Evolutionary conservation across 2,329 filamentous ascomycete species (phyloP).

Genomic region (Berkeleyomyces rouxiae): DNA sequence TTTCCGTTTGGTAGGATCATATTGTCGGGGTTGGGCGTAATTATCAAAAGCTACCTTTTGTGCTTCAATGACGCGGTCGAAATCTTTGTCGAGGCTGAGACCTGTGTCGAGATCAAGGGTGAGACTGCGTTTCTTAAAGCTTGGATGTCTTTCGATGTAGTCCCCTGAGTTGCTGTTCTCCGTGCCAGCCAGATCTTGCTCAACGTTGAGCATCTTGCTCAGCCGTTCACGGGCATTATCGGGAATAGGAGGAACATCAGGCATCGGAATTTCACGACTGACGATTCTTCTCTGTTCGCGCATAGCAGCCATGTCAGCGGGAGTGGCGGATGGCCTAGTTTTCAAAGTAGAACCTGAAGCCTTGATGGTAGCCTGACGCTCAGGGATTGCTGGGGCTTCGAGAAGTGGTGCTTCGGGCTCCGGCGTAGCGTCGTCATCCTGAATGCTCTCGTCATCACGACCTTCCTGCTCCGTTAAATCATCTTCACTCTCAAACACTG

Average conservation of each 20-base stretch:
- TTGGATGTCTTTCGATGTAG: constrained; percentile 46
- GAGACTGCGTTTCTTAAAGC: constrained; percentile 67
- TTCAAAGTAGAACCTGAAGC: constrained; percentile 75
- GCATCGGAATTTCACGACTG: constrained; percentile 54
- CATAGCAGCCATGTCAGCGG: constrained; percentile 70
- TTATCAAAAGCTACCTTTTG: constrained; percentile 69
- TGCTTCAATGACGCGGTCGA: constrained; percentile 84
- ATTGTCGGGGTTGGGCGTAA: neutral
- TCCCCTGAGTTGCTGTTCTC: constrained; percentile 20
- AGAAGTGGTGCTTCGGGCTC: constrained; percentile 25
- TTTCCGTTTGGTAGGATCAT: neutral
- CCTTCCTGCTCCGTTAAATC: constrained; percentile 21
- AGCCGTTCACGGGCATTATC: constrained; percentile 35
- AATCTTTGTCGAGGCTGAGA: constrained; percentile 78
- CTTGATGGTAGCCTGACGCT: constrained; percentile 75
- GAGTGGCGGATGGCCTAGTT: constrained; percentile 74
- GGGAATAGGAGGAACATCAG: constrained; percentile 33
- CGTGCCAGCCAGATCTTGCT: constrained; percentile 22
- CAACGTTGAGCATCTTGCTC: constrained; percentile 34
- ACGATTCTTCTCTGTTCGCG: constrained; percentile 71
- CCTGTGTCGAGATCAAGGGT: constrained; percentile 69
- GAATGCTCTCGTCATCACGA: constrained; percentile 10
- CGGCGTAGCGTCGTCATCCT: constrained; percentile 17
- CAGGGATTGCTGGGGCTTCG: constrained; percentile 54
- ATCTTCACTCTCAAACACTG: constrained; percentile 17